Evolutionary conservation across 1,284 basidiomycete genomes (phyloP).

Genomic region (Malassezia yamatoensis): DNA sequence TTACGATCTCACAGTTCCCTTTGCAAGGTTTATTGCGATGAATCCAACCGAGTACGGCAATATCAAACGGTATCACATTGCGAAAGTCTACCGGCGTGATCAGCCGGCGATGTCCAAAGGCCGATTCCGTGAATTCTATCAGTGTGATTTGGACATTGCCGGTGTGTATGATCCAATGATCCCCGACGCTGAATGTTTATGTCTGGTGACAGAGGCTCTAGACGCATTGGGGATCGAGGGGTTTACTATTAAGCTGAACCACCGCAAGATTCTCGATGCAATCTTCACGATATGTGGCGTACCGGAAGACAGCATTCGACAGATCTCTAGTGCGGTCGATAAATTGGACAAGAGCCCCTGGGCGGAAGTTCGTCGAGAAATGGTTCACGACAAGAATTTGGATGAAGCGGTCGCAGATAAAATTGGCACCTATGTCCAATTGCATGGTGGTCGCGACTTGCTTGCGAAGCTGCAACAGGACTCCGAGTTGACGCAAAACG

Average conservation of each 20-base stretch:
- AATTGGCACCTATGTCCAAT: slow-evolving; percentile 92
- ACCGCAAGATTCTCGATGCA: slow-evolving; percentile 93
- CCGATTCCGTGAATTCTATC: slow-evolving; percentile 95
- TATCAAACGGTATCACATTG: slow-evolving; percentile 89
- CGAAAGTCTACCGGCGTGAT: slow-evolving; percentile 93
- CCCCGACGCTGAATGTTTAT: slow-evolving; percentile 84
- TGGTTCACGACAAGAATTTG: slow-evolving; percentile 89
- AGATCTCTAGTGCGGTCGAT: slow-evolving; percentile 95
- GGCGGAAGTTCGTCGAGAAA: slow-evolving; percentile 86
- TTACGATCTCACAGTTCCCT: slow-evolving; percentile 90
- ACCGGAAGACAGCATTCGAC: slow-evolving; percentile 74
- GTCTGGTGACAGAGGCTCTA: slow-evolving; percentile 70
- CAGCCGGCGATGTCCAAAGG: slow-evolving; percentile 97
- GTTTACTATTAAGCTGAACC: slow-evolving; percentile 86
- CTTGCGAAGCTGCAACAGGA: slow-evolving; percentile 67
- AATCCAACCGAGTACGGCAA: slow-evolving; percentile 60
- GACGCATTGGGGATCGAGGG: slow-evolving; percentile 70
- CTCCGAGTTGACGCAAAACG: slow-evolving; percentile 59
- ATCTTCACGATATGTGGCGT: slow-evolving; percentile 96
- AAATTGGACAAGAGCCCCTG: slow-evolving; percentile 93
- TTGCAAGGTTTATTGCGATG: slow-evolving; percentile 93
- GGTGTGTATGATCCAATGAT: slow-evolving; percentile 84
- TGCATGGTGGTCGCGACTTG: slow-evolving; percentile 67
- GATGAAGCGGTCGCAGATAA: slow-evolving; percentile 74
- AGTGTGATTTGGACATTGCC: slow-evolving; percentile 97